phyloP scores from a whole-genome alignment of 2,329 filamentous ascomycete species.

The Penicillium sp. region DNA sequence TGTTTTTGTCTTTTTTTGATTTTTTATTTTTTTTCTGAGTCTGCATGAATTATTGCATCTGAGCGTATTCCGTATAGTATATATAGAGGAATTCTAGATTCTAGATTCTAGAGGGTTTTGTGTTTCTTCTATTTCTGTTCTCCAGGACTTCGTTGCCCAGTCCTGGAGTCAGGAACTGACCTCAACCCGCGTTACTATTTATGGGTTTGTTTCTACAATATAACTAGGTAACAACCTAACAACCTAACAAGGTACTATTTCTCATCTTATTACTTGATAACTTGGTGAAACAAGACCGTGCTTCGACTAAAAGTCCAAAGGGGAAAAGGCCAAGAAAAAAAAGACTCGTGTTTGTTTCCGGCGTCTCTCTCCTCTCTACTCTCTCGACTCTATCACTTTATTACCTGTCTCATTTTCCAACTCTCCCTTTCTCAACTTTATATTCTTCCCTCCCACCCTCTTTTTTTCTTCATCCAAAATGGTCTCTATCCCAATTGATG shows the following conservation, averaged over 20 bases:
- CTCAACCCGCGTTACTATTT: not conserved
- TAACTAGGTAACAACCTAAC: not conserved
- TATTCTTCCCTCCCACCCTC: not conserved
- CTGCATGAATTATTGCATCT: not conserved
- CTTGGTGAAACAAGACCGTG: not conserved
- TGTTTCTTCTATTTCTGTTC: not conserved
- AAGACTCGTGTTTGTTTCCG: slow-evolving; percentile 5
- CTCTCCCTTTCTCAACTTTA: not conserved
- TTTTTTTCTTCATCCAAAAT: slow-evolving; percentile 42
- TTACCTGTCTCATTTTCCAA: not conserved
- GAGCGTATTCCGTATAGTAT: not conserved
- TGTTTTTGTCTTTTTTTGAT: not conserved
- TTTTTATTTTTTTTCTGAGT: not conserved
- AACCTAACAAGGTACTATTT: not conserved
- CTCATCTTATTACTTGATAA: not conserved
- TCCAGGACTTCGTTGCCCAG: not conserved
- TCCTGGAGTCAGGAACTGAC: not conserved
- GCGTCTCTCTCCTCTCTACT: not conserved
- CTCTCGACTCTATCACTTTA: not conserved
- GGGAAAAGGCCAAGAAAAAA: slow-evolving; percentile 7
- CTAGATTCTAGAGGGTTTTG: too few relatives aligned
- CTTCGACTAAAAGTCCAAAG: slow-evolving; percentile 2
- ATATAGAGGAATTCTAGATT: not conserved
- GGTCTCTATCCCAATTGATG: slow-evolving; percentile 88
- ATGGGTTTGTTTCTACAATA: not conserved